Evolutionary conservation across 2,329 filamentous ascomycete genomes (phyloP).

Genomic region (Fusarium ramigenum): DNA sequence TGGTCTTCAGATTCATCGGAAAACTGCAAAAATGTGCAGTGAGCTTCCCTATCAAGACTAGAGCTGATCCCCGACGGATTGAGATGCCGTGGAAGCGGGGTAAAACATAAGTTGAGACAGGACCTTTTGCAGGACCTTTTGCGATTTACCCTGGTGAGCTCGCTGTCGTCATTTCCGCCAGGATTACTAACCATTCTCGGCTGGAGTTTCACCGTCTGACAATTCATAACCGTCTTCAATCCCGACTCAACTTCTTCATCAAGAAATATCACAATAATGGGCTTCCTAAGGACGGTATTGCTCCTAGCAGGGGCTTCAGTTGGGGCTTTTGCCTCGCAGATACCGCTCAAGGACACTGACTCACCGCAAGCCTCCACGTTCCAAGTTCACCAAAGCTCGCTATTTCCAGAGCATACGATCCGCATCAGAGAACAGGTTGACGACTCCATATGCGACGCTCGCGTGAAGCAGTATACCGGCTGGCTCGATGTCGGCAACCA

Average conservation of each 20-base stretch:
- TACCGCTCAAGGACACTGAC: background rate
- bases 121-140: background rate
- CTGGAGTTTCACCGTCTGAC: background rate
- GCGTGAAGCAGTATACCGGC: conserved; percentile 34
- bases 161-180: background rate
- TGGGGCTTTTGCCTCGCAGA: background rate
- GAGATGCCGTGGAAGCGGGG: conserved; percentile 4
- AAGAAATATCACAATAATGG: background rate
- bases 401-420: conserved; percentile 22
- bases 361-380: conserved; percentile 1
- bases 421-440: conserved; percentile 31
- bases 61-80: background rate
- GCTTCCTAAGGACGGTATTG: background rate
- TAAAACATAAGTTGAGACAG: background rate
- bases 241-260: background rate
- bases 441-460: conserved; percentile 25
- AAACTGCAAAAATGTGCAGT: background rate
- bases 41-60: conserved; percentile 21
- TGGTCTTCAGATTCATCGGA: background rate
- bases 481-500: conserved; percentile 29
- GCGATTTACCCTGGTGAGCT: background rate
- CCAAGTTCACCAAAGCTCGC: conserved; percentile 10
- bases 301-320: background rate
- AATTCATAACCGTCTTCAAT: background rate
- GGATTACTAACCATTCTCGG: conserved; percentile 1